These are phyloP conservation scores for Leccinellum albellum DNA, from an alignment of 768 basidiomycete genomes.

Conservation along the genomic window DNA sequence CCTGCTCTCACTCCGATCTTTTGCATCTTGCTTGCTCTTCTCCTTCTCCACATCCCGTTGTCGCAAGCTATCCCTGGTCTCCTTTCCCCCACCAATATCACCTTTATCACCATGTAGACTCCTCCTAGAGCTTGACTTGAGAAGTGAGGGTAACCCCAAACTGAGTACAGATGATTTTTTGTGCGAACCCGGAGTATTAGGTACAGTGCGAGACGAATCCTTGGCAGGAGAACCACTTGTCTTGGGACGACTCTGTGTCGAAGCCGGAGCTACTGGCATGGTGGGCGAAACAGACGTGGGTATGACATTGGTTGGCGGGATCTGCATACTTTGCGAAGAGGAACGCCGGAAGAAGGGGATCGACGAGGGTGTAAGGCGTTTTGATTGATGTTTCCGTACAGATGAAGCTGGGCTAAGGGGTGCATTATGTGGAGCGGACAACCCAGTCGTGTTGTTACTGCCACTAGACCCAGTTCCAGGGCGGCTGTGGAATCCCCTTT, in stretches of 20 bases:
- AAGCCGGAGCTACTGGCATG: conserved; percentile 44
- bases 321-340: conserved; percentile 82
- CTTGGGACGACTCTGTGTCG: conserved; percentile 41
- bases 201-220: conserved; percentile 49
- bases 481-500: conserved; percentile 50
- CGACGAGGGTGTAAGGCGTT: conserved; percentile 85
- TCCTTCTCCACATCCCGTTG: conserved; percentile 45
- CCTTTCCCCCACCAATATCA: conserved; percentile 37
- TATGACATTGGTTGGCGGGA: conserved; percentile 43
- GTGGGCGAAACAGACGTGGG: conserved; percentile 48
- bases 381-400: conserved; percentile 59
- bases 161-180: conserved; percentile 84
- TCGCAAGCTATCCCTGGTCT: conserved; percentile 51
- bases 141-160: conserved; percentile 72
- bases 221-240: conserved; percentile 50
- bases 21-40: conserved; percentile 67
- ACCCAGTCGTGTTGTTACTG: conserved; percentile 60
- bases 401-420: conserved; percentile 75
- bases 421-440: conserved; percentile 50
- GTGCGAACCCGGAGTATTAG: conserved; percentile 56
- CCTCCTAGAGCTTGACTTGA: conserved; percentile 82
- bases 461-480: conserved; percentile 75
- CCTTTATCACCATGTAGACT: conserved; percentile 65
- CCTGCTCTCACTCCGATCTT: conserved; percentile 85
- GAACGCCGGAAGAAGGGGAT: conserved; percentile 94